Percentiles rank a stretch among this genome's conserved stretches.
Evolutionary conservation across 192 early-diverging fungal genomes (phyloP).

Genomic region (Coemansia sp.): DNA sequence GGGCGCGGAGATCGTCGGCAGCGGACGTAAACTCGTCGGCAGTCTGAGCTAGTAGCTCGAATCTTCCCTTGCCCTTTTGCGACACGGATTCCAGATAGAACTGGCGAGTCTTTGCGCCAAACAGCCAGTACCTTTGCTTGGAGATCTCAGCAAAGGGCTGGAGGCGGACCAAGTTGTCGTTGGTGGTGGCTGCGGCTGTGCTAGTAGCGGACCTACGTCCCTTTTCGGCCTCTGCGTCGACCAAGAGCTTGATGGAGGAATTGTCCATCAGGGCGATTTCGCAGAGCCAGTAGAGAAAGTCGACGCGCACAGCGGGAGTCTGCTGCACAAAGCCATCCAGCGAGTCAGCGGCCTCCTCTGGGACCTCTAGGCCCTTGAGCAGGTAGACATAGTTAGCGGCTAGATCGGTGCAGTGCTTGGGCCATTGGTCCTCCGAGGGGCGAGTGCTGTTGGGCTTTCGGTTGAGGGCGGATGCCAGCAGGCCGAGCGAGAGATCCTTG

Average conservation of each 20-base stretch:
- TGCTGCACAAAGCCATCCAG: constrained; percentile 36
- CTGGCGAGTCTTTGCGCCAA: constrained; percentile 47
- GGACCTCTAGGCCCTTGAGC: constrained; percentile 40
- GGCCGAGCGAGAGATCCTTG: constrained; percentile 27
- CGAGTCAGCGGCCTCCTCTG: constrained; percentile 46
- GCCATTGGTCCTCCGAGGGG: constrained; percentile 36
- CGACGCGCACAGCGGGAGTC: constrained; percentile 34
- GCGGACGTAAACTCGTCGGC: constrained; percentile 29
- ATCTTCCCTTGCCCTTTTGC: constrained; percentile 27
- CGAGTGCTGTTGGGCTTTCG: constrained; percentile 11
- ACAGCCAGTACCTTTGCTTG: constrained; percentile 56
- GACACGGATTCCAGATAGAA: constrained; percentile 42
- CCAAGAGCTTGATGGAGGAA: constrained; percentile 30
- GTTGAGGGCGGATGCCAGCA: constrained; percentile 33
- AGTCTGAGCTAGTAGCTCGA: constrained; percentile 49
- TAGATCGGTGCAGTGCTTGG: constrained; percentile 40
- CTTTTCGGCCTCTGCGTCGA: constrained; percentile 34
- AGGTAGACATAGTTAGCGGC: constrained; percentile 27
- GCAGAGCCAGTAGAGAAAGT: constrained; percentile 49
- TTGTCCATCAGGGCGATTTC: constrained; percentile 42
- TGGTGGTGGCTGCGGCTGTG: background rate
- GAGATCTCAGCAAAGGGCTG: constrained; percentile 45
- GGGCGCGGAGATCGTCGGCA: constrained; percentile 21
- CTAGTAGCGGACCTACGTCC: constrained; percentile 19
- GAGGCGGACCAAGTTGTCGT: constrained; percentile 18